Percentiles rank a stretch among this genome's conserved stretches.
These are phyloP conservation scores for Hygrophila difformis DNA, from an alignment of 257 asterid genomes.

Conservation along the genomic window DNA sequence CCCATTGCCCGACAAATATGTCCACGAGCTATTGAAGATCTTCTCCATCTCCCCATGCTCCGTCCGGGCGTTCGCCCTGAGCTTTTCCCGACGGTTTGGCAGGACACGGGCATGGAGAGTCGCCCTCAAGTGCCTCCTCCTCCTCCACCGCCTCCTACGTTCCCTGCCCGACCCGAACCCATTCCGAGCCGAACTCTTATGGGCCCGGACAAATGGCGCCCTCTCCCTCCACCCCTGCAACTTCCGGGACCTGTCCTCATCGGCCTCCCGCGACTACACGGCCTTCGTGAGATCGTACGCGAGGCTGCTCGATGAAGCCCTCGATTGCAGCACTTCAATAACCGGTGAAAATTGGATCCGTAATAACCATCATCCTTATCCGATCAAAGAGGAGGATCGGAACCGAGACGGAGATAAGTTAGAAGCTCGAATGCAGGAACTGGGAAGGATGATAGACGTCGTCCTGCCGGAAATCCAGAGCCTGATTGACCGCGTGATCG, in stretches of 20 bases:
- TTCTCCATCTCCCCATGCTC: slow-evolving; percentile 43
- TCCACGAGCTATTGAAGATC: slow-evolving; percentile 35
- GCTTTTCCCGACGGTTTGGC: slow-evolving; percentile 33
- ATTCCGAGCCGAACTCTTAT: slow-evolving; percentile 34
- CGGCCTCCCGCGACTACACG: slow-evolving; percentile 39
- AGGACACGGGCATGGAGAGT: slow-evolving; percentile 54
- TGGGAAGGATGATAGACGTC: slow-evolving; percentile 24
- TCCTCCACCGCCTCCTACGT: slow-evolving; percentile 59
- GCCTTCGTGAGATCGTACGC: slow-evolving; percentile 49
- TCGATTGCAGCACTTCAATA: slow-evolving; percentile 20
- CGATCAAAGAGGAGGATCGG: not conserved
- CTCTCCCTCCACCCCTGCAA: slow-evolving; percentile 45
- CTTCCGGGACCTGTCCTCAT: slow-evolving; percentile 43
- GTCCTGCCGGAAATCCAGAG: slow-evolving; percentile 51
- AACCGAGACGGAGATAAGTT: not conserved
- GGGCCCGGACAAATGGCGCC: slow-evolving; percentile 34
- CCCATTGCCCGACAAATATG: slow-evolving; percentile 37
- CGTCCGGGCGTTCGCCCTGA: slow-evolving; percentile 26
- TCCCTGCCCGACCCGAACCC: slow-evolving; percentile 27
- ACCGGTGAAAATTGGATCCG: not conserved
- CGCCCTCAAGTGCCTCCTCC: slow-evolving; percentile 59
- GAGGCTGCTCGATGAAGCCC: slow-evolving; percentile 46
- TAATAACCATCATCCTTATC: not conserved
- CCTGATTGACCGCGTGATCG: slow-evolving; percentile 46
- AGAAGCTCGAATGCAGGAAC: slow-evolving; percentile 15